Evolutionary conservation across 169 alveolate genomes (phyloP).

Genomic region (Pseudocohnilembus persalinus): DNA sequence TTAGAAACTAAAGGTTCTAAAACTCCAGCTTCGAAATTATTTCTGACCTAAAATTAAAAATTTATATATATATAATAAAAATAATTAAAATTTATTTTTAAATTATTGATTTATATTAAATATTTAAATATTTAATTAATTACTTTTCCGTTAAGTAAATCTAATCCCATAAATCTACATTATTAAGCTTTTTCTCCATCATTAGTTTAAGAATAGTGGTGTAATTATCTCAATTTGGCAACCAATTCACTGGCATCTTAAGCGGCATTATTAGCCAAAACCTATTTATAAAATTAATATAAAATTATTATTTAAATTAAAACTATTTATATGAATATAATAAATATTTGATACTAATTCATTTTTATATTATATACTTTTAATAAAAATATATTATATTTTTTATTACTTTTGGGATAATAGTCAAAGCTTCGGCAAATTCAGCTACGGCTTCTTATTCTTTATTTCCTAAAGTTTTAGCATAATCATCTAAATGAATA

Average conservation of each 20-base stretch:
- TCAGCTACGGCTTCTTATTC: conserved; percentile 99
- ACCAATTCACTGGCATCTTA: conserved; percentile 95
- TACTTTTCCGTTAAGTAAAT: conserved; percentile 91
- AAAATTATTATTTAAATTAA: too few species aligned
- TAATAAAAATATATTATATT: too few species aligned
- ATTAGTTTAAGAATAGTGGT: conserved; percentile 87
- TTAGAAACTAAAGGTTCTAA: conserved; percentile 96
- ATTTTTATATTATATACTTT: too few species aligned
- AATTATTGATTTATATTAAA: too few species aligned
- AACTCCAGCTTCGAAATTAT: conserved; percentile 94
- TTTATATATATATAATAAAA: too few species aligned
- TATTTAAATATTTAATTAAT: too few species aligned
- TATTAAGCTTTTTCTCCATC: conserved; percentile 67
- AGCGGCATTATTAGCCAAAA: conserved; percentile 99
- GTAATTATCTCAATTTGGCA: conserved; percentile 93
- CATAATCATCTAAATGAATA: conserved; percentile 95
- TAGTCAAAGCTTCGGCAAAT: conserved; percentile 96
- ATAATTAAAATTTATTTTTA: too few species aligned
- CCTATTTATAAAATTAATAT: background rate
- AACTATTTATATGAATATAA: too few species aligned
- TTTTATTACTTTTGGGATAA: conserved; percentile 96
- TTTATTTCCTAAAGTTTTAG: conserved; percentile 96
- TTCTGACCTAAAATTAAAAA: conserved; percentile 66
- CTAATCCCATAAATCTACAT: conserved; percentile 92
- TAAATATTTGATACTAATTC: too few species aligned